Percentiles rank a stretch among this genome's conserved stretches.
Conservation (phyloP, 371 early-diverging fungal genomes). For the Mortierella sp. region DNA sequence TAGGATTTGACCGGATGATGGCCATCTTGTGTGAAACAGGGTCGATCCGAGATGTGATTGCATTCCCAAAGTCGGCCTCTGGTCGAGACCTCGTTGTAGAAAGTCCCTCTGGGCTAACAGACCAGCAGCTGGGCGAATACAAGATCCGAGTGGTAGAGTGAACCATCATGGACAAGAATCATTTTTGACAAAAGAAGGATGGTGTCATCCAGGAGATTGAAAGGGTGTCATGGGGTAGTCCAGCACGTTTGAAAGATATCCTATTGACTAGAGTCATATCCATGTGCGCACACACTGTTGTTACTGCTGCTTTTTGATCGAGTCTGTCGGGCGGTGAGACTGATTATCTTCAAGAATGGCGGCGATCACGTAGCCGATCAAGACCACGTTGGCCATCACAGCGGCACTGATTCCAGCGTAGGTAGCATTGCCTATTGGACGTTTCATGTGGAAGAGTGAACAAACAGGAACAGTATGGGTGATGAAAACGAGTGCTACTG, state of each 20-base stretch:
- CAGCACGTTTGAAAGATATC: no score
- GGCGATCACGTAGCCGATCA: slow-evolving; percentile 55
- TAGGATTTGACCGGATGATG: slow-evolving; percentile 90
- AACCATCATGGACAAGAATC: background rate
- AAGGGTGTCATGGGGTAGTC: no score
- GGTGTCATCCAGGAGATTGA: no score
- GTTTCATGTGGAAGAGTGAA: background rate
- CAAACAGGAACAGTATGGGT: no score
- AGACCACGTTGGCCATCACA: slow-evolving; percentile 58
- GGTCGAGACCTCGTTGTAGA: slow-evolving; percentile 88
- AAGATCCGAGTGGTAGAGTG: slow-evolving; percentile 28
- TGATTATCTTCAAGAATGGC: slow-evolving; percentile 58
- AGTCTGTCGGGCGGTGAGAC: slow-evolving; percentile 17
- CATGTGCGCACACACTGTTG: no score
- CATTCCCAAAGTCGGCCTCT: slow-evolving; percentile 89
- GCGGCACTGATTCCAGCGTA: slow-evolving; percentile 63
- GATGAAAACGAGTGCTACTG: no score
- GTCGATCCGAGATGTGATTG: slow-evolving; percentile 92
- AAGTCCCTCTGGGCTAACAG: slow-evolving; percentile 75
- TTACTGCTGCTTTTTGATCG: slow-evolving; percentile 52
- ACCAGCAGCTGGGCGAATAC: slow-evolving; percentile 76
- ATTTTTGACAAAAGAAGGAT: background rate
- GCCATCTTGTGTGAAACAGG: slow-evolving; percentile 77
- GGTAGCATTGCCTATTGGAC: slow-evolving; percentile 56
- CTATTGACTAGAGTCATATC: no score